Percentiles rank a stretch among this genome's conserved stretches.
Conservation (phyloP, 306 rosid species). For the Vigna hirtella region DNA sequence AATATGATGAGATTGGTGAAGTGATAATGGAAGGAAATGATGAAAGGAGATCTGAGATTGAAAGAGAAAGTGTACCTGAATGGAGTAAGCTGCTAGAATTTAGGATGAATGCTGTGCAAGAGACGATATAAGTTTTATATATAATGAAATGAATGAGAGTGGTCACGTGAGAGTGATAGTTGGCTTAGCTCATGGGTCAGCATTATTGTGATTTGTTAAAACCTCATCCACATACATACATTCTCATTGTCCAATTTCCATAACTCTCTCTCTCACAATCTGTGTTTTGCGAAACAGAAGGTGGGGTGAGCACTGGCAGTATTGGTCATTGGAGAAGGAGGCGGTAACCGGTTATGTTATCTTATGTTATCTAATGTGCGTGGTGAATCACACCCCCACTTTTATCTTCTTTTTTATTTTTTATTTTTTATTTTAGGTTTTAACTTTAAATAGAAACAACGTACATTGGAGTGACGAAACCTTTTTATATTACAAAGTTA, state of each 20-base stretch:
- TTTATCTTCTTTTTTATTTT: too few relatives aligned
- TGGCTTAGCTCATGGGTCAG: conserved; percentile 43
- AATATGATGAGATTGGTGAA: too few relatives aligned
- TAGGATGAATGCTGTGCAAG: conserved; percentile 26
- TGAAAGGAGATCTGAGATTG: conserved; percentile 39
- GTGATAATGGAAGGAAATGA: conserved; percentile 22
- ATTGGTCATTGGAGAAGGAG: neutral
- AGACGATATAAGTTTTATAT: conserved; percentile 34
- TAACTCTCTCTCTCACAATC: neutral
- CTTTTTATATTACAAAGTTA: too few relatives aligned
- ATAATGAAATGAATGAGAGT: conserved; percentile 23
- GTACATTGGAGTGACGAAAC: too few relatives aligned
- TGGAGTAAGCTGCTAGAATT: conserved; percentile 18
- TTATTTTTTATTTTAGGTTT: too few relatives aligned
- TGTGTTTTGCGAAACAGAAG: neutral
- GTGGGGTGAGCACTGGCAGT: neutral
- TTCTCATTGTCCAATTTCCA: neutral
- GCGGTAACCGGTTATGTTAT: neutral
- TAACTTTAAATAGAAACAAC: too few relatives aligned
- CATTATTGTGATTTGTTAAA: neutral
- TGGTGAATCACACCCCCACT: too few relatives aligned
- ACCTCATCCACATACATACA: neutral
- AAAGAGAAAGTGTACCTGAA: conserved; percentile 39
- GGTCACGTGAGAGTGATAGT: conserved; percentile 60
- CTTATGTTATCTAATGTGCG: too few relatives aligned